A percentile compares a stretch with the other conserved stretches of the same genome.
These are phyloP conservation scores for Arabidopsis lyrata DNA, from an alignment of 441 rosid species.

Conservation along the genomic window DNA sequence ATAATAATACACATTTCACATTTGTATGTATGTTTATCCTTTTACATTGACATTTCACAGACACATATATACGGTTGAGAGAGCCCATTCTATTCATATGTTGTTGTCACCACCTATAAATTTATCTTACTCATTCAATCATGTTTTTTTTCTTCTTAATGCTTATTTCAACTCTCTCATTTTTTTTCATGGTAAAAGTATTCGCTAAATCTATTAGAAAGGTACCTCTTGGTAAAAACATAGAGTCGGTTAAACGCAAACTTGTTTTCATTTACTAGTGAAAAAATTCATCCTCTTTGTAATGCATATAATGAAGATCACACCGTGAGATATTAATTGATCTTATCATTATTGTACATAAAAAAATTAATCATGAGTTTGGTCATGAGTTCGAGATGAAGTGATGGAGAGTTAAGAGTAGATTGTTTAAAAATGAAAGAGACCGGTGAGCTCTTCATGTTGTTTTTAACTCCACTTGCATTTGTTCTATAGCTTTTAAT, in stretches of 20 bases:
- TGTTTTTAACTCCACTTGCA: conserved; percentile 48
- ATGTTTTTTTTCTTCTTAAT: neutral
- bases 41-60: conserved; percentile 27
- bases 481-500: conserved; percentile 42
- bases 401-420: conserved; percentile 35
- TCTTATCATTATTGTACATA: conserved; percentile 13
- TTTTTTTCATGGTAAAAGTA: neutral
- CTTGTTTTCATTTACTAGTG: conserved; percentile 3
- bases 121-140: conserved; percentile 20
- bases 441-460: conserved; percentile 46
- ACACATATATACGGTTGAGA: conserved; percentile 10
- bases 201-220: conserved; percentile 6
- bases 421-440: conserved; percentile 41
- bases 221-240: neutral
- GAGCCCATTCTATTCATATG: conserved; percentile 39
- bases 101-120: conserved; percentile 35
- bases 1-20: conserved; percentile 38
- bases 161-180: conserved; percentile 18
- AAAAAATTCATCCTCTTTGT: neutral
- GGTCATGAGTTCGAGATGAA: conserved; percentile 38
- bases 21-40: conserved; percentile 27
- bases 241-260: neutral
- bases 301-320: conserved; percentile 24
- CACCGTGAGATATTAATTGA: conserved; percentile 7
- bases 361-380: conserved; percentile 27